A percentile compares a stretch with the other conserved stretches of the same genome.
Conservation (phyloP, 1,284 basidiomycete species). For the Ustilago vetiveriae region DNA sequence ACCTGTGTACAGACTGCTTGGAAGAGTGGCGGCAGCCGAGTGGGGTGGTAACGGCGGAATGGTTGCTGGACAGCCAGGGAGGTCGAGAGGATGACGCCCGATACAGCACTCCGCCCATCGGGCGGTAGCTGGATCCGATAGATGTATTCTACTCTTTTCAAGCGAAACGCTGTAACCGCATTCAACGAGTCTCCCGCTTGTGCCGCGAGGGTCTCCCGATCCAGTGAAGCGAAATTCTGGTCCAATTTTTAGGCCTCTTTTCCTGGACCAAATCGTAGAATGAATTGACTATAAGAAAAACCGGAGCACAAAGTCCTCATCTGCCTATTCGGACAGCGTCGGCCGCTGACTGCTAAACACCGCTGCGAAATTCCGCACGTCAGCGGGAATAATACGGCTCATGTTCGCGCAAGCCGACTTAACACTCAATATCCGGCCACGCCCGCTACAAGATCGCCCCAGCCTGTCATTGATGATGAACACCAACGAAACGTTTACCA, state of each 20-base stretch:
- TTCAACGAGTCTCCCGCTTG: background rate
- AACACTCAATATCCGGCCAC: no score
- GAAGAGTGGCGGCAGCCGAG: constrained; percentile 34
- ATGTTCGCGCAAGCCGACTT: background rate
- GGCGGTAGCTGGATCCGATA: background rate
- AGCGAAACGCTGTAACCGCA: background rate
- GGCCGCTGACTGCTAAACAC: constrained; percentile 18
- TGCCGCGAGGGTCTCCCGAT: background rate
- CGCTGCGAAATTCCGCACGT: constrained; percentile 2
- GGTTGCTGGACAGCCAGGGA: background rate
- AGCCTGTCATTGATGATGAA: no score
- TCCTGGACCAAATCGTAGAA: no score
- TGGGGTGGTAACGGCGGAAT: constrained; percentile 35
- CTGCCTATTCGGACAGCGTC: constrained; percentile 35
- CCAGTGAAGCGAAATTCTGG: background rate
- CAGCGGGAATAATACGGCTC: constrained; percentile 1
- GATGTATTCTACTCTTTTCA: background rate
- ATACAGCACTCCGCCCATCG: background rate
- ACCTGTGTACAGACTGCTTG: constrained; percentile 40
- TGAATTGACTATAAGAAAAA: no score
- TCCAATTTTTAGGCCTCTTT: background rate
- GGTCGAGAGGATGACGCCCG: background rate
- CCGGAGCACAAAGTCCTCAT: no score
- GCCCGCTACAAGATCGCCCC: no score
- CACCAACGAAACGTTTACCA: no score